These are phyloP conservation scores for Sclerotinia subarctica DNA, from an alignment of 2,329 filamentous ascomycete species.

Conservation along the genomic window DNA sequence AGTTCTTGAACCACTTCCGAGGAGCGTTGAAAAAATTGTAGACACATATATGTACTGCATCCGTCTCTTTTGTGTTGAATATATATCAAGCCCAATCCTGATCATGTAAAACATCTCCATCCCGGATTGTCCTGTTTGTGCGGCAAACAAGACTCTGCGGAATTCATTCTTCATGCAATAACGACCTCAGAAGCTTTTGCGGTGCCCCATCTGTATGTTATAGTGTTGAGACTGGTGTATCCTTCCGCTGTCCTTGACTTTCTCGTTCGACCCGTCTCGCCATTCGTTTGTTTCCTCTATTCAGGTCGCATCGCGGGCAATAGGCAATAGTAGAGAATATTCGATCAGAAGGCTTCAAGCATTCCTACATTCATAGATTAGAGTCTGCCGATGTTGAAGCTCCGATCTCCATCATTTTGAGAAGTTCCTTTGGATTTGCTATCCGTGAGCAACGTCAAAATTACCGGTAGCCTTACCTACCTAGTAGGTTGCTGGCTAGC, in stretches of 20 bases:
- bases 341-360: not conserved
- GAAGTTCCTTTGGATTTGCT: not conserved
- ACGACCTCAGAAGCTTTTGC: not conserved
- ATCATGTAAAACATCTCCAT: not conserved
- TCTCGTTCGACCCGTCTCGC: not conserved
- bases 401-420: not conserved
- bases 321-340: not conserved
- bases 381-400: not conserved
- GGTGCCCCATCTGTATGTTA: not conserved
- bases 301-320: not conserved
- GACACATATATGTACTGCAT: no score
- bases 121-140: not conserved
- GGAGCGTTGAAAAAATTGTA: not conserved
- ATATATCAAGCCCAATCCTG: no score
- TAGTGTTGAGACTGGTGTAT: not conserved
- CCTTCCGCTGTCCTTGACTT: not conserved
- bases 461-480: not conserved
- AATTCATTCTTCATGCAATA: not conserved
- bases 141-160: not conserved
- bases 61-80: not conserved
- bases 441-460: not conserved
- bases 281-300: not conserved
- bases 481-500: not conserved
- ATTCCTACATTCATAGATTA: not conserved
- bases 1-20: no score